Evolutionary conservation across 495 filamentous ascomycete genomes (phyloP), one percentile per base, ranked within the genome.

Genomic region (Elasticomyces elasticus): DNA sequence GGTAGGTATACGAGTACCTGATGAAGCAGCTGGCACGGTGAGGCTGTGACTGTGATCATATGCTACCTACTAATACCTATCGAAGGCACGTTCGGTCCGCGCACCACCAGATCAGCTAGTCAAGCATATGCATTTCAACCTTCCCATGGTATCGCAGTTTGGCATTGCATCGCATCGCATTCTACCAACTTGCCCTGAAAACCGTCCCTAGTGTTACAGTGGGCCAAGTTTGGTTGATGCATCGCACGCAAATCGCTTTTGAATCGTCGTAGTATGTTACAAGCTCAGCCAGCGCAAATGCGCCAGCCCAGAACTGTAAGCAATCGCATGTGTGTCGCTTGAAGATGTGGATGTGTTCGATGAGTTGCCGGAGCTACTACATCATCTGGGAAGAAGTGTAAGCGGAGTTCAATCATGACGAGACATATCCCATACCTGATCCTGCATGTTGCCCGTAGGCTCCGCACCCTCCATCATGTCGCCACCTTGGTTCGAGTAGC

Each of bases 361-460:
- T 44, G 37, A 28, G 15, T n/a, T n/a, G n/a, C n/a, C n/a, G n/a
- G n/a, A n/a, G n/a, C n/a, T 37, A 28, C 27, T 71, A 98, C 91
- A 95, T 95, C 70, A 98, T 96, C 75, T 98, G n/a, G n/a, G n/a
- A n/a, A n/a, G n/a, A n/a, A n/a, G n/a, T n/a, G n/a, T n/a, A n/a
- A n/a, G n/a, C n/a, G n/a, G n/a, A n/a, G n/a, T n/a, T n/a, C n/a
- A n/a, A n/a, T n/a, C n/a, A n/a, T n/a, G n/a, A n/a, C n/a, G n/a
- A n/a, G n/a, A n/a, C n/a, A n/a, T n/a, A n/a, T n/a, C n/a, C n/a
- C n/a, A n/a, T n/a, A n/a, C n/a, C n/a, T n/a, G 91, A 64, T 96
- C 92, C 68, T 98, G 92, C 61, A 95, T 68, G 54, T 78, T 79
- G 48, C 74, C 80, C 19, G 86, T 81, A n/a, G 79, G 72, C 60